phyloP scores from a whole-genome alignment of 805 yeast genomes.

The Metschnikowia reukaufii region DNA sequence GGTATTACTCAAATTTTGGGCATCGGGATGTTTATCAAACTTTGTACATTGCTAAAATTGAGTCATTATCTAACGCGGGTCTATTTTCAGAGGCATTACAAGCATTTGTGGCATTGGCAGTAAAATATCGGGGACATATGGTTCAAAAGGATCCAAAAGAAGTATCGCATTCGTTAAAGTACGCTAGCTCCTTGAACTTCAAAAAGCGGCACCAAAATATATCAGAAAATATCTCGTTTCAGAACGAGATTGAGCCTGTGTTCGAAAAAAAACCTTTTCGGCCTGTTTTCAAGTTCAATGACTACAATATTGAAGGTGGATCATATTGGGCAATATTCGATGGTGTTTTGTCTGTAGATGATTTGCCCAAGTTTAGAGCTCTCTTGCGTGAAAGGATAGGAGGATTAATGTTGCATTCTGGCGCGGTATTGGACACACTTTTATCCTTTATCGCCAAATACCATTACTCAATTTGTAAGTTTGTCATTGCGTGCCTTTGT shows the following conservation, averaged over 20 bases:
- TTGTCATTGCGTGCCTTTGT: constrained; percentile 30
- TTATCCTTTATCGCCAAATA: constrained; percentile 21
- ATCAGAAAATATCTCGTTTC: constrained; percentile 3
- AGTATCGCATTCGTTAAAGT: constrained; percentile 12
- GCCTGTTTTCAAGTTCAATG: constrained; percentile 30
- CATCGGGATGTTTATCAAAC: constrained; percentile 30
- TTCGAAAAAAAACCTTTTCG: background rate
- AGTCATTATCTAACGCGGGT: constrained; percentile 27
- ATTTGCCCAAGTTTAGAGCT: constrained; percentile 32
- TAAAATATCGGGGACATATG: constrained; percentile 22
- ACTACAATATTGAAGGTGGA: constrained; percentile 24
- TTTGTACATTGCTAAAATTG: constrained; percentile 30
- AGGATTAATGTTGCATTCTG: constrained; percentile 1
- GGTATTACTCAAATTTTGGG: constrained; percentile 37
- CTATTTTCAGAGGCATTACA: constrained; percentile 25
- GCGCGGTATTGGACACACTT: constrained; percentile 21
- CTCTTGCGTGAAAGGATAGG: constrained; percentile 22
- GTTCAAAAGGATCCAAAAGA: constrained; percentile 8
- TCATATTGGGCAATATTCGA: constrained; percentile 27
- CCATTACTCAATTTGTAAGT: constrained; percentile 29
- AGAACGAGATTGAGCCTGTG: too few species aligned
- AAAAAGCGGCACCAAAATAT: constrained; percentile 21
- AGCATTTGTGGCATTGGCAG: constrained; percentile 24
- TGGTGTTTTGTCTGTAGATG: constrained; percentile 28
- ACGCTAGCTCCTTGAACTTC: constrained; percentile 12